Conservation (phyloP, 371 early-diverging fungal species). For the Mortierella sp. region DNA sequence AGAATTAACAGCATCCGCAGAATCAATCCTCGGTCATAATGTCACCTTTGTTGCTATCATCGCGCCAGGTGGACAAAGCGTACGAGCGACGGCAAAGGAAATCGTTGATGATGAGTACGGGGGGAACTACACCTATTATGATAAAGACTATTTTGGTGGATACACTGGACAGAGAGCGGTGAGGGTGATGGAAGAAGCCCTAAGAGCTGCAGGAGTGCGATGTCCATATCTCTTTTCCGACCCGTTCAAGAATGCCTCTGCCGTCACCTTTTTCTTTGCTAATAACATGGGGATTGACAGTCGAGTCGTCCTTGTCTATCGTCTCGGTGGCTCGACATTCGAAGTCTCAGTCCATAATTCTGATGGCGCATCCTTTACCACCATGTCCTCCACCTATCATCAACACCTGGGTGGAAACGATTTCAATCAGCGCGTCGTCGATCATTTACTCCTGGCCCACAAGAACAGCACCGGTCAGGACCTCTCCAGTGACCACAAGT, state of each 20-base stretch:
- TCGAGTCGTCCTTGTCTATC: conserved; percentile 18
- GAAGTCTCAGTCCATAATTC: conserved; percentile 26
- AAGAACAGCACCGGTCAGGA: conserved; percentile 82
- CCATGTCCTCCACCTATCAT: conserved; percentile 88
- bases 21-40: conserved; percentile 9
- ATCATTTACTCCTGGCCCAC: conserved; percentile 80
- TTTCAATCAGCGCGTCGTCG: conserved; percentile 86
- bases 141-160: conserved; percentile 11
- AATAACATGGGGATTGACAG: conserved; percentile 17
- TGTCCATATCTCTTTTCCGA: not conserved
- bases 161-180: not conserved
- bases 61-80: conserved; percentile 18
- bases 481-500: conserved; percentile 77
- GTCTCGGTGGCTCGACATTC: conserved; percentile 25
- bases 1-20: conserved; percentile 12
- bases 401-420: conserved; percentile 95
- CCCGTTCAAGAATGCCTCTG: conserved; percentile 15
- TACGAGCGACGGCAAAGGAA: conserved; percentile 20
- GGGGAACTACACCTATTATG: conserved; percentile 14
- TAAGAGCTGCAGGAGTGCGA: not conserved
- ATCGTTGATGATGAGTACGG: conserved; percentile 8
- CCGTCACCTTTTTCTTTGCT: conserved; percentile 13
- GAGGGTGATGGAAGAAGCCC: not conserved
- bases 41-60: conserved; percentile 13
- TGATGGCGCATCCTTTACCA: no score